Conservation (phyloP, 2,329 filamentous ascomycete species). For the Stemphylium vesicarium region DNA sequence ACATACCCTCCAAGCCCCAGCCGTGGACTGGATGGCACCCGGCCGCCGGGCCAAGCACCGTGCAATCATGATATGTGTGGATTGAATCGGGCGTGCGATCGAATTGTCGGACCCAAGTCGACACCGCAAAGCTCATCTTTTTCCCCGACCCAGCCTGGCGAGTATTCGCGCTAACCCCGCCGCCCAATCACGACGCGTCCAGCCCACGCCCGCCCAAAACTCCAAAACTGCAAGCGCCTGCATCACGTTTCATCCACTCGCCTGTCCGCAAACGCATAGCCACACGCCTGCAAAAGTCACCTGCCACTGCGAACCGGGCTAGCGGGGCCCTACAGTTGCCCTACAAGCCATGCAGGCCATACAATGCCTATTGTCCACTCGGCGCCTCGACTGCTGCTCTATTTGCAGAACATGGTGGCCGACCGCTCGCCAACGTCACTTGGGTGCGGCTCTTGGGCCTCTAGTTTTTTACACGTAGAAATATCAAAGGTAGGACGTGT, state of each 20-base stretch:
- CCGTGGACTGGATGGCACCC: slow-evolving; percentile 28
- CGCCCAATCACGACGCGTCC: slow-evolving; percentile 42
- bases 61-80: slow-evolving; percentile 42
- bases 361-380: slow-evolving; percentile 40
- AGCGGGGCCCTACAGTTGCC: slow-evolving; percentile 14
- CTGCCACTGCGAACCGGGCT: slow-evolving; percentile 34
- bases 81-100: slow-evolving; percentile 14
- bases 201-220: slow-evolving; percentile 15
- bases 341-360: slow-evolving; percentile 23
- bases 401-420: slow-evolving; percentile 37
- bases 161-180: slow-evolving; percentile 23
- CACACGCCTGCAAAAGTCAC: slow-evolving; percentile 38
- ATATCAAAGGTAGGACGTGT: slow-evolving; percentile 20
- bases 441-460: slow-evolving; percentile 18
- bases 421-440: slow-evolving; percentile 17
- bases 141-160: slow-evolving; percentile 23
- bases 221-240: slow-evolving; percentile 41
- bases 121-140: slow-evolving; percentile 26
- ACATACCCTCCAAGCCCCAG: slow-evolving; percentile 32
- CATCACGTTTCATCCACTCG: slow-evolving; percentile 39
- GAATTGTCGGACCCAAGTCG: slow-evolving; percentile 20
- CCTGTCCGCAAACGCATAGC: slow-evolving; percentile 32
- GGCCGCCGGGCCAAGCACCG: slow-evolving; percentile 42
- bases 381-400: slow-evolving; percentile 37
- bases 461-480: slow-evolving; percentile 24